Base-by-base conservation (phyloP, 2,329 filamentous ascomycete genomes). In the Paraphaeosphaeria minitans region DNA sequence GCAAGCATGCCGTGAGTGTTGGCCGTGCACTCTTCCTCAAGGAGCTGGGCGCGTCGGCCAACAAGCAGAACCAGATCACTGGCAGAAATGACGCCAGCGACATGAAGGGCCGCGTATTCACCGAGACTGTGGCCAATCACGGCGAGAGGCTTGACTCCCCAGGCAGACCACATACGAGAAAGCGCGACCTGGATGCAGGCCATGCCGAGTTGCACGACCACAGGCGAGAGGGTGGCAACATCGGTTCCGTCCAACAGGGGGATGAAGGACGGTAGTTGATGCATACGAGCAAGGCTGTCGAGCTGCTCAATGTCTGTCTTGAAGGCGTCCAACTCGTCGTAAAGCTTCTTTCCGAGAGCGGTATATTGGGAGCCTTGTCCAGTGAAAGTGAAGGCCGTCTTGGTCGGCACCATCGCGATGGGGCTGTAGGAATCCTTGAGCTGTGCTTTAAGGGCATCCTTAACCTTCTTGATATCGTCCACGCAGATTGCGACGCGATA, bases 1-100 rank as follows among this genome's bases (percentile, higher is more conserved):
- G 85, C 84, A 27, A 89, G 73, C 87, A 89, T 89, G 33, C 83
- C 82, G 66, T 93, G 89, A 1, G 85, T 90, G 58, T 87, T 84
- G 13, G 83, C 80, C 19, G 83, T 86, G 78, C 89, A 93, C 63
- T 85, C 84, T 55, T 85, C 79, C 46, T 87, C 83, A 3, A 93
- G 80, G 16, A 92, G 80, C 69, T 84, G 79, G 16, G 90, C 89
- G 62, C 91, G 85, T 54, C 81, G 80, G 41, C 90, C 90, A 21
- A 93, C 89, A 1, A 93, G 81, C 63, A 87, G 88, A 56, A 94
- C 84, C 69, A 89, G 86, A 71, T 92, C 89, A 65, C 85, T 85
- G 21, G 85, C 87, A 19, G 88, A 90, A 31, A 92, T 79, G 16
- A 92, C 88, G 51, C 89, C 89, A 54, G 89, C 87, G 42, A 87